Conservation (phyloP, 2,329 filamentous ascomycete genomes). For the Chrysoporthe austroafricana region DNA sequence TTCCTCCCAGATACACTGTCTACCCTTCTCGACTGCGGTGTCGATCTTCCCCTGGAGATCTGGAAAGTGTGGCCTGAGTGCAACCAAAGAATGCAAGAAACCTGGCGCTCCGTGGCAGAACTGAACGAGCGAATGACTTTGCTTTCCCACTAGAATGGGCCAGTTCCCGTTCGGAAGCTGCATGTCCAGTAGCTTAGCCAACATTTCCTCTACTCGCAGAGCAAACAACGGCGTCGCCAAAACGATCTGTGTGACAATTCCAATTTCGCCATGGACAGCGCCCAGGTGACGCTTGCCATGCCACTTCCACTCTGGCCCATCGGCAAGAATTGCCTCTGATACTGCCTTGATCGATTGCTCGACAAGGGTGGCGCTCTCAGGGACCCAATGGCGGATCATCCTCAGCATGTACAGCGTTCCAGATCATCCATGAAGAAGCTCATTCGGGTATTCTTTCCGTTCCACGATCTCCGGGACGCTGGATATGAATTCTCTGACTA, state of each 20-base stretch:
- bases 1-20: slow-evolving; percentile 54
- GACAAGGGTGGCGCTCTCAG: slow-evolving; percentile 50
- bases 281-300: slow-evolving; percentile 66
- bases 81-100: slow-evolving; percentile 56
- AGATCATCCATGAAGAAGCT: slow-evolving; percentile 69
- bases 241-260: slow-evolving; percentile 72
- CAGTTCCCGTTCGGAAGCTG: slow-evolving; percentile 51
- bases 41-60: slow-evolving; percentile 53
- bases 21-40: slow-evolving; percentile 49
- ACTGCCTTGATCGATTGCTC: slow-evolving; percentile 60
- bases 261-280: slow-evolving; percentile 69
- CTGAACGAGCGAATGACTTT: slow-evolving; percentile 50
- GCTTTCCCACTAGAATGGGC: slow-evolving; percentile 32
- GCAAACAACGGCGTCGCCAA: slow-evolving; percentile 60
- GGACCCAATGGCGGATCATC: slow-evolving; percentile 61
- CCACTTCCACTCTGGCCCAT: slow-evolving; percentile 63
- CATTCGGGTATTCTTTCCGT: slow-evolving; percentile 53
- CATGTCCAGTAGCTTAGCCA: slow-evolving; percentile 60
- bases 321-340: slow-evolving; percentile 61
- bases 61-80: slow-evolving; percentile 55
- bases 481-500: slow-evolving; percentile 46
- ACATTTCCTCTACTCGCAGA: slow-evolving; percentile 53
- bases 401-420: slow-evolving; percentile 71
- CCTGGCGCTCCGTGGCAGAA: slow-evolving; percentile 66
- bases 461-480: slow-evolving; percentile 42